Evolutionary conservation across 352 stramenopile genomes (phyloP), one percentile per base, ranked within the genome.

Genomic region (Globisporangium lucens): DNA sequence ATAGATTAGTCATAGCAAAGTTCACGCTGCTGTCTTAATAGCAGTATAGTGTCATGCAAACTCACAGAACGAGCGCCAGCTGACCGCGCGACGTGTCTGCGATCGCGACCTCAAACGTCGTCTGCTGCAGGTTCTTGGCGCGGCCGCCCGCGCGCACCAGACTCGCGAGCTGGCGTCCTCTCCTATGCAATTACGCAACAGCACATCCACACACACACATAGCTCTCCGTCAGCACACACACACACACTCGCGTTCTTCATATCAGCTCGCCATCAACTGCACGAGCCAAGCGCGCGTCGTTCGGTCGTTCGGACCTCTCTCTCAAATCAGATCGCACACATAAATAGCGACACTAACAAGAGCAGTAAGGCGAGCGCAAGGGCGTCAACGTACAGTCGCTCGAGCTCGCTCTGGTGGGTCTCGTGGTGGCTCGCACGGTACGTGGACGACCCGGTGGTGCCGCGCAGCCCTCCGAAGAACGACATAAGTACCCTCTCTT

Each of bases 81-180:
- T 69, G 70, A 0, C 87, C 82, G 41, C 82, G 77, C 43, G 79
- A 36, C 15, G 86, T 92, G 47, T 94, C 80, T 0, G 72, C 73
- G 20, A 95, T 74, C 15, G 76, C 68, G 56, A 93, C 85, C 58
- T 95, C 87, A 62, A 95, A 95, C 61, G 69, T 90, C 60, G 87
- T 93, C 77, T 95, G 87, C 74, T 92, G 80, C 62, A 91, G 85
- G 74, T 95, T 93, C 75, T 90, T 93, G 38, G 87, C 87, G 61
- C 83, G 78, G n/a, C 80, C 85, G 47, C 87, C 87, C 3, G 87
- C 85, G 51, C 87, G 87, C 58, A 95, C 87, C 52, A 95, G 79
- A 64, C 87, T 95, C 64, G 87, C 82, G 17, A 95, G 69, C 56
- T 95, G 87, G 15, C 85, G 79, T 1, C 85, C 87, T 67, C 85